Conservation (phyloP, 1,284 basidiomycete species). For the Pyrrhoderma lamaoense region DNA sequence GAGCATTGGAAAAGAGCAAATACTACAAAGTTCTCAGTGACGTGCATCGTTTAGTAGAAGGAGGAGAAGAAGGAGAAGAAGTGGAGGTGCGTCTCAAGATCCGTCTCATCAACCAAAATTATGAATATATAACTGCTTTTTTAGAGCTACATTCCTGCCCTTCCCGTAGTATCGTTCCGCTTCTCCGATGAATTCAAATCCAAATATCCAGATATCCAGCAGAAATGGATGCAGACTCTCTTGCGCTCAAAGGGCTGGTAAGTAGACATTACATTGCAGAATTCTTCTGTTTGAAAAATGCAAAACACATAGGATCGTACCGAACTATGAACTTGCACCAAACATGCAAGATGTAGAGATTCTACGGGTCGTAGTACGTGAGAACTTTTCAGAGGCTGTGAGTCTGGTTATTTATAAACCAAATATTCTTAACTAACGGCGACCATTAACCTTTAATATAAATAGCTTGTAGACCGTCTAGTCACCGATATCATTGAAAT, state of each 20-base stretch:
- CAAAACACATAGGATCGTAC: slow-evolving; percentile 57
- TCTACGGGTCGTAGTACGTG: slow-evolving; percentile 80
- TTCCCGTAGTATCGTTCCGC: slow-evolving; percentile 90
- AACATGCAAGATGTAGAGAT: slow-evolving; percentile 65
- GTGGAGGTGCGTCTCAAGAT: slow-evolving; percentile 40
- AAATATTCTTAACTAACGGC: background rate
- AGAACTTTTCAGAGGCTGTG: slow-evolving; percentile 59
- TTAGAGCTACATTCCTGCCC: slow-evolving; percentile 65
- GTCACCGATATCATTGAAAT: slow-evolving; percentile 57
- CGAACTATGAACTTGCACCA: slow-evolving; percentile 80
- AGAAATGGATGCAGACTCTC: slow-evolving; percentile 84
- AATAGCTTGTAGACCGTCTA: slow-evolving; percentile 56
- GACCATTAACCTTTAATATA: slow-evolving; percentile 20
- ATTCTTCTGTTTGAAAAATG: background rate
- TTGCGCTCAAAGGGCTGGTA: slow-evolving; percentile 73
- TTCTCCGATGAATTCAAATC: slow-evolving; percentile 76
- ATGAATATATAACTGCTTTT: slow-evolving; percentile 8
- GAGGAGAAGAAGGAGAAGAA: slow-evolving; percentile 37
- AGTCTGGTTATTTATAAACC: background rate
- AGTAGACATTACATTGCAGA: slow-evolving; percentile 13
- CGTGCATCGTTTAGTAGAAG: slow-evolving; percentile 44
- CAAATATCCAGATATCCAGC: slow-evolving; percentile 69
- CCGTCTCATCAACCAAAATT: background rate
- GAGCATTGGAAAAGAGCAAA: slow-evolving; percentile 77
- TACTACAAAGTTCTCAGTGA: slow-evolving; percentile 73